Evolutionary conservation across 1,139 yeast species (phyloP).

Genomic region (Yamadazyma blattariae): DNA sequence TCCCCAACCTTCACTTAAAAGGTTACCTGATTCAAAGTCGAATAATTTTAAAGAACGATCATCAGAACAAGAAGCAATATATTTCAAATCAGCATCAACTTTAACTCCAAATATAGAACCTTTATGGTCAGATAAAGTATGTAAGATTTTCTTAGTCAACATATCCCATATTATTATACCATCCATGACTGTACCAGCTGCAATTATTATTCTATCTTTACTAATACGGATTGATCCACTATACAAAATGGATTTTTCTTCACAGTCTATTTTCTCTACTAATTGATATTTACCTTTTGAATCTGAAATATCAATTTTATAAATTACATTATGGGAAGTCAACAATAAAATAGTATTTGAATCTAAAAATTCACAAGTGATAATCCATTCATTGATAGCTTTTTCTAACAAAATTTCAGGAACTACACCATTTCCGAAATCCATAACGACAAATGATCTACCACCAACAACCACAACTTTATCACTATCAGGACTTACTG

Average conservation of each 20-base stretch:
- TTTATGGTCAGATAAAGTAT: conserved; percentile 69
- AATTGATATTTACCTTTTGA: conserved; percentile 20
- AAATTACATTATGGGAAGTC: conserved; percentile 79
- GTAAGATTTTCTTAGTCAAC: conserved; percentile 39
- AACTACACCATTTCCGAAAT: conserved; percentile 26
- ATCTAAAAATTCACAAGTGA: conserved; percentile 50
- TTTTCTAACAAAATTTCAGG: conserved; percentile 42
- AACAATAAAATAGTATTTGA: conserved; percentile 46
- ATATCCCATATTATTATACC: conserved; percentile 82
- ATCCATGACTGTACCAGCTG: conserved; percentile 91
- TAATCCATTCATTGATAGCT: conserved; percentile 75
- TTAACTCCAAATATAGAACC: conserved; percentile 88
- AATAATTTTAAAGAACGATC: conserved; percentile 85
- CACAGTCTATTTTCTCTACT: conserved; percentile 45
- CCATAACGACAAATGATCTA: conserved; percentile 54
- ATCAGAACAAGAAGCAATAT: conserved; percentile 81
- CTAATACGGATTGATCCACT: conserved; percentile 71
- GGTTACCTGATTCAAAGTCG: conserved; percentile 53
- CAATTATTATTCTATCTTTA: conserved; percentile 40
- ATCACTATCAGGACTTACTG: conserved; percentile 27
- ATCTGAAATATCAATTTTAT: conserved; percentile 37
- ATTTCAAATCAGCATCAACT: conserved; percentile 53
- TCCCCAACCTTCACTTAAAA: conserved; percentile 89
- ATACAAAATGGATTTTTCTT: conserved; percentile 80
- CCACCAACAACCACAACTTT: conserved; percentile 65